Base-by-base conservation (phyloP, 73 alveolate genomes). In the Durusdinium trenchii region DNA sequence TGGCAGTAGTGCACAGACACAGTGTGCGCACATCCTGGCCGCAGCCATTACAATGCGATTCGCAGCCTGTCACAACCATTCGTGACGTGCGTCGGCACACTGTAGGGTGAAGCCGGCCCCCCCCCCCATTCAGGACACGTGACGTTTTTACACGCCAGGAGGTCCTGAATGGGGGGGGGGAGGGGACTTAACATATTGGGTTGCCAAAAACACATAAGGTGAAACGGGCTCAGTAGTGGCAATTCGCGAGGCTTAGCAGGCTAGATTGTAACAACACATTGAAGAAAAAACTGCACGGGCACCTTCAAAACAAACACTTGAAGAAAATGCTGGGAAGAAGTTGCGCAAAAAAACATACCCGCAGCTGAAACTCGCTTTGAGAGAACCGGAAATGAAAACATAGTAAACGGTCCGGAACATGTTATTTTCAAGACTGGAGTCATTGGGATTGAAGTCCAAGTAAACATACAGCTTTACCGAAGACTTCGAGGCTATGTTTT, bases 91-190 rank as follows among this genome's bases (percentile, higher is more conserved):
- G 84, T 73, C 84, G 52, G 52, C 84, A 20, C 50, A 18, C 51
- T 18, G 6, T 18, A 36, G 51, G 84, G 48, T 36, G 84, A 73
- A 73, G 84, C 84, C 20, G 84, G 42, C 84, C 84, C 18, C 51
- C 48, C 84, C 84, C 84, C 84, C 84, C 84, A 73, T 73, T 73
- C 84, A 73, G 84, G 84, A 51, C 84, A 73, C 32, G 51, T 48
- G 84, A 73, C 84, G 84, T 73, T 73, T 73, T n/a, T 48, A 3
- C 32, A 18, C 52, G 6, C 42, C 32, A 73, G 7, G 36, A 3
- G 9, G 52, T 51, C 84, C 84, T 73, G 84, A 73, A 73, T 6
- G 51, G 7, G 84, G 7, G 84, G 18, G 50, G 9, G 52, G 52
- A 6, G 50, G 48, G 51, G 36, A 18, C 36, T 48, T 51, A 14